Evolutionary conservation across 2,329 filamentous ascomycete species (phyloP).

Genomic region (Arachnopeziza araneosa): DNA sequence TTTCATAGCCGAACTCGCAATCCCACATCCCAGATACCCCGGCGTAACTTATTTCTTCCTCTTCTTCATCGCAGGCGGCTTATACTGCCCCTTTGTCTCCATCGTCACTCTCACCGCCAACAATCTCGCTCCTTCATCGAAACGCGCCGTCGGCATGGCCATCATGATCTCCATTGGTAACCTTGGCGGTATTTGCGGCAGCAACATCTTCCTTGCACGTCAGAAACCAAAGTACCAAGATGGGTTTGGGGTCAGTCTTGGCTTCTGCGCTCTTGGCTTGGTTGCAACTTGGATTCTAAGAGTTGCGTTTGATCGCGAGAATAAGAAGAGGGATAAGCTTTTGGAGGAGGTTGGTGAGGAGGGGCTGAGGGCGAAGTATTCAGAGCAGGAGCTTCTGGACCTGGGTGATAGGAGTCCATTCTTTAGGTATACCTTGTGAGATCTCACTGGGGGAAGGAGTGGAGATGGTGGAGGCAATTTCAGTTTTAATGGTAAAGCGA

Average conservation of each 20-base stretch:
- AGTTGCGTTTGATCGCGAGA: constrained; percentile 17
- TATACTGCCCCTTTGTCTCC: constrained; percentile 78
- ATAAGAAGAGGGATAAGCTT: constrained; percentile 45
- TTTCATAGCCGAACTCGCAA: constrained; percentile 6
- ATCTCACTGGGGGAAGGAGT: background rate
- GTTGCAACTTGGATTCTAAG: constrained; percentile 10
- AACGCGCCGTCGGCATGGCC: constrained; percentile 27
- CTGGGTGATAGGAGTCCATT: constrained; percentile 32
- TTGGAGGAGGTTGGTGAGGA: constrained; percentile 44
- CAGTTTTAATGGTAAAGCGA: no score
- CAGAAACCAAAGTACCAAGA: constrained; percentile 33
- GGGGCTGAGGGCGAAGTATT: constrained; percentile 31
- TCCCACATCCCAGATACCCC: constrained; percentile 40
- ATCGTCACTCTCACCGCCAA: constrained; percentile 67
- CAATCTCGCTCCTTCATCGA: constrained; percentile 26
- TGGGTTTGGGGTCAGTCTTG: constrained; percentile 34
- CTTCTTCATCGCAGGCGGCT: constrained; percentile 77
- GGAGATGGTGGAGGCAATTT: no score
- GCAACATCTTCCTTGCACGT: constrained; percentile 35
- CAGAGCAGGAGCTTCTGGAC: constrained; percentile 24
- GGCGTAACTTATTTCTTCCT: constrained; percentile 72
- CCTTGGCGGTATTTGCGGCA: constrained; percentile 31
- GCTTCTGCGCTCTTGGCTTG: constrained; percentile 11
- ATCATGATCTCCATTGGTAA: constrained; percentile 29
- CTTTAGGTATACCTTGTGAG: constrained; percentile 23